Evolutionary conservation across 169 alveolate species (phyloP), one percentile per base, ranked within the genome.

Genomic region (Besnoitia besnoiti): DNA sequence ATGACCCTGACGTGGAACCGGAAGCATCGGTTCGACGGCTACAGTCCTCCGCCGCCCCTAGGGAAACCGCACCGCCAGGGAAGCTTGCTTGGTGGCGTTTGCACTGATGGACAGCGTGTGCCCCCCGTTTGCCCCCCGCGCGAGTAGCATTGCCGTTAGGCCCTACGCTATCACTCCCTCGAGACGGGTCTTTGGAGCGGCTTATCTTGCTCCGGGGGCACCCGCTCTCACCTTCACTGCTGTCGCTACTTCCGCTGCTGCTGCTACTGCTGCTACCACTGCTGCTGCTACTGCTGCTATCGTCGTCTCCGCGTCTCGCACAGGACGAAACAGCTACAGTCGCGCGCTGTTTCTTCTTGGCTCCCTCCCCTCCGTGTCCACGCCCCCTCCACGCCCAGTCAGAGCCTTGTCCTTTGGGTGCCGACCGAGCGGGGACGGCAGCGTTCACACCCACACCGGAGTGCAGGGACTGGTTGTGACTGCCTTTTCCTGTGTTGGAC

Each of bases 241-340:
- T 40, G 87, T 42, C 87, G 50, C 76, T 19, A 30, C 76, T n/a
- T 5, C 40, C 30, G n/a, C 80, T 67, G 80, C 80, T 67, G 80
- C 80, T 7, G n/a, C 87, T 77, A 55, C 87, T 77, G 87, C 87
- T 77, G 37, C 40, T 77, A 24, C 87, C 35, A 37, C 87, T 77
- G 87, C 87, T 77, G 47, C 87, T 39, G 37, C 87, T 77, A 21
- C 87, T 42, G 47, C 87, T 77, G 87, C 61, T 42, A 30, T 37
- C 40, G 87, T 39, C 87, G 4, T 27, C 82, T 42, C n/a, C 82
- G 67, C 24, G 33, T 21, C 27, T n/a, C 46, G 39, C 7, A n/a
- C 39, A 1, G 8, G 82, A 37, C 47, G 82, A 5, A n/a, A n/a
- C 82, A 5, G 82, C 44, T 19, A 37, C 82, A 7, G 46, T 42